Conservation (phyloP, 139 green algal species). For the Chloropicon primus region DNA sequence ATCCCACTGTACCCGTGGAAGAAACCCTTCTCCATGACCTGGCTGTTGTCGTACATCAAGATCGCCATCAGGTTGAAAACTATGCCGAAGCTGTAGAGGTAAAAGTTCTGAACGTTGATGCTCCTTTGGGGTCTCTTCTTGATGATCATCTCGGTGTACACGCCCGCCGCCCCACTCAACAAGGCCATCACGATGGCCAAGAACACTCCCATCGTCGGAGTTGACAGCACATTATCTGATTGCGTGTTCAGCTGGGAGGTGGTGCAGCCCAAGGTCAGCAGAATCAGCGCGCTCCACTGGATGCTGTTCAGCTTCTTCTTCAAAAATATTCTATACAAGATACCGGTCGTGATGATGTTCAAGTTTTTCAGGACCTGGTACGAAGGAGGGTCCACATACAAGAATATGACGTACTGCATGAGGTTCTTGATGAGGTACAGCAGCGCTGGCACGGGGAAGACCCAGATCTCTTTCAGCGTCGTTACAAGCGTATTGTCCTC, state of each 20-base stretch:
- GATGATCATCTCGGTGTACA: conserved; percentile 23
- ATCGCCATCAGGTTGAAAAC: conserved; percentile 11
- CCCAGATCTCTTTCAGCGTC: conserved; percentile 15
- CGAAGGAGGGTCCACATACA: conserved; percentile 19
- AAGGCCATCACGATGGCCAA: conserved; percentile 27
- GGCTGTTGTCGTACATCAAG: conserved; percentile 13
- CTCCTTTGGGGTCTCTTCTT: conserved; percentile 11
- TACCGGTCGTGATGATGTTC: not conserved
- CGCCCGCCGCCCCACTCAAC: conserved; percentile 32
- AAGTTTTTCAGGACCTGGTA: not conserved
- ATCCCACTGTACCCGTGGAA: conserved; percentile 10
- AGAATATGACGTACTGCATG: conserved; percentile 18
- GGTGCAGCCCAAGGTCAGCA: not conserved
- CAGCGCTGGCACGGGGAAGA: conserved; percentile 21
- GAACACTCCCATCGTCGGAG: conserved; percentile 7
- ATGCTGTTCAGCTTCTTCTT: conserved; percentile 17
- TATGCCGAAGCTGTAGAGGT: conserved; percentile 6
- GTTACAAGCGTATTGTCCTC: conserved; percentile 19
- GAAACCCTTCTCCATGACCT: conserved; percentile 12
- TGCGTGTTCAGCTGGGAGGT: conserved; percentile 1
- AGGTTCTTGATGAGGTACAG: conserved; percentile 27
- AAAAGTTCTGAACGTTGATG: not conserved
- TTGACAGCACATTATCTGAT: conserved; percentile 3
- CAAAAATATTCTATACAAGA: conserved; percentile 8
- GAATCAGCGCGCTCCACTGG: not conserved